Conservation (phyloP, 1,284 basidiomycete genomes). For the Naganishia liquefaciens region DNA sequence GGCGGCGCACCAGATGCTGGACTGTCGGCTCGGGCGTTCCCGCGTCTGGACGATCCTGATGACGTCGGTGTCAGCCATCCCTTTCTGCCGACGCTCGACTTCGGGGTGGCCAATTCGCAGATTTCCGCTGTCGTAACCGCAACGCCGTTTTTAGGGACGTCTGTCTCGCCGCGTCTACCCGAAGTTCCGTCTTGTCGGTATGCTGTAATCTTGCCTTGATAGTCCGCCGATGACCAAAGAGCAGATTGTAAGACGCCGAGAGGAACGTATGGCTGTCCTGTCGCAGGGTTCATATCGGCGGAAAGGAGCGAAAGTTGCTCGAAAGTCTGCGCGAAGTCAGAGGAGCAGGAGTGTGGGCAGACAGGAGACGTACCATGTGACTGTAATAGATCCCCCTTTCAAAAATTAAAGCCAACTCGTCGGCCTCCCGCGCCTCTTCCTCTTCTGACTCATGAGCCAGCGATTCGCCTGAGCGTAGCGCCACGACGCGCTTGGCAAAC, state of each 20-base stretch:
- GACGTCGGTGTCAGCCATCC: not conserved
- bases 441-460: conserved; percentile 49
- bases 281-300: conserved; percentile 69
- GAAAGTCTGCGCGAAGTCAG: conserved; percentile 59
- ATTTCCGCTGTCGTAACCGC: conserved; percentile 43
- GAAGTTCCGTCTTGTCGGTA: conserved; percentile 36
- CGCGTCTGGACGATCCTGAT: not conserved
- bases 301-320: conserved; percentile 75
- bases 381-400: conserved; percentile 78
- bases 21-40: not conserved
- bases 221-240: conserved; percentile 63
- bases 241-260: conserved; percentile 69
- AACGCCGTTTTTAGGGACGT: conserved; percentile 39
- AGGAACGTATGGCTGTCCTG: conserved; percentile 68
- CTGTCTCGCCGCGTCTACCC: conserved; percentile 3
- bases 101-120: conserved; percentile 17
- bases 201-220: conserved; percentile 42
- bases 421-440: conserved; percentile 38
- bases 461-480: conserved; percentile 62
- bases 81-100: not conserved
- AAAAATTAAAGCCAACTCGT: conserved; percentile 67
- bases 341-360: too few species aligned
- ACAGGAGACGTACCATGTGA: conserved; percentile 69
- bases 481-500: conserved; percentile 72
- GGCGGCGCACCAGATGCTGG: not conserved